Base-by-base conservation (phyloP, 2,329 filamentous ascomycete genomes). In the Podosphaera xanthii region DNA sequence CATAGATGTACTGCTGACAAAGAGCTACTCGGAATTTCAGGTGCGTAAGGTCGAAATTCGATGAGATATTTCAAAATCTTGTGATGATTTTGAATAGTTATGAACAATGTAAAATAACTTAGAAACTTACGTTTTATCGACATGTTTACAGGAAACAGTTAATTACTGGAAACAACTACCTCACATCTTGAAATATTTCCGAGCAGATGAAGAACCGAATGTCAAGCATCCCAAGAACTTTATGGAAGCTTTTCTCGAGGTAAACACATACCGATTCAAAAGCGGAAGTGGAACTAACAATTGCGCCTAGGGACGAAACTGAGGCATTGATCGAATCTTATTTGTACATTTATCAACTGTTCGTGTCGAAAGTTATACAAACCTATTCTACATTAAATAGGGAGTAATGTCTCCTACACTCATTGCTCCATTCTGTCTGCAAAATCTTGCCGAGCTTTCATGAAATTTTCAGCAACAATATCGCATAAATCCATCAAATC, bases 101-200 rank as follows among this genome's bases (percentile, higher is more conserved):
- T 22, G 6, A 30, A 9, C 7, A 30, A 14, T 35, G 49, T 42
- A 14, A 57, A 22, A 22, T 22, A 22, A 22, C 48, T 34, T 10
- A 36, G 42, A 40, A 46, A 38, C 7, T 30, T n/a, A 33, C 9
- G 31, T 50, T 22, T 58, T 30, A 50, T 52, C 53, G 59, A 60
- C 12, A 30, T 7, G 12, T 4, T 12, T 12, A 7, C 34, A 96
- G 90, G 92, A 98, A 78, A 98, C 87, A 59, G 82, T 98, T 77
- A 98, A 98, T 76, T 98, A 86, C 78, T 98, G 92, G 92, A 95
- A 96, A 75, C 92, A 98, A 74, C 78, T 90, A 62, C 86, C 86
- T 63, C 92, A 98, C 72, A 80, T 98, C 66, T 88, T 98, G 80
- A 89, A 92, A 68, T 98, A 95, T 74, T 98, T 97, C 79, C 83